Conservation (phyloP, 2,329 filamentous ascomycete species). For the Diaporthe longicolla region DNA sequence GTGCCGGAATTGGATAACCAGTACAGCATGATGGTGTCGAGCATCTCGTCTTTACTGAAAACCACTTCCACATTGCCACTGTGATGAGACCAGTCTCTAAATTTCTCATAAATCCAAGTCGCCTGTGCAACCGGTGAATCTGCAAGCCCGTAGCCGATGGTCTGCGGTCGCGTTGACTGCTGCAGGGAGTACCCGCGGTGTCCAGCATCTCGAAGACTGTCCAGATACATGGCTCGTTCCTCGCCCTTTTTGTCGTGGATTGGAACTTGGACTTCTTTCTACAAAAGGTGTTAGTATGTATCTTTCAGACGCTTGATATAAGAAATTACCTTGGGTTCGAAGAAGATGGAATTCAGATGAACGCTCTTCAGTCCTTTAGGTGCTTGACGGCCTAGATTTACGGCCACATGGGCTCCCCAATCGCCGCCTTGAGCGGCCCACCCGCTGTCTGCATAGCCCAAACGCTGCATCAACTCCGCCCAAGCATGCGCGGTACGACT, state of each 20-base stretch:
- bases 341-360: conserved; percentile 18
- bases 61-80: conserved; percentile 2
- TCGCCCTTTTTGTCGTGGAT: neutral
- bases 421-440: conserved; percentile 14
- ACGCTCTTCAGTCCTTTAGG: conserved; percentile 10
- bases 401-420: conserved; percentile 20
- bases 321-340: conserved; percentile 5
- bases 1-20: conserved; percentile 21
- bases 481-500: conserved; percentile 1
- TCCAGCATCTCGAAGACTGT: conserved; percentile 3
- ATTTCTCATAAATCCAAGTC: conserved; percentile 10
- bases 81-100: conserved; percentile 18
- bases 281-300: neutral
- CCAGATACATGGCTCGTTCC: conserved; percentile 7
- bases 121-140: conserved; percentile 20
- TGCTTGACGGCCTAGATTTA: neutral
- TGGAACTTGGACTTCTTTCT: conserved; percentile 14
- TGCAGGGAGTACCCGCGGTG: conserved; percentile 19
- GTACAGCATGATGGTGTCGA: conserved; percentile 10
- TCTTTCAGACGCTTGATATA: neutral
- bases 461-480: conserved; percentile 5
- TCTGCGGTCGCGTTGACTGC: conserved; percentile 15
- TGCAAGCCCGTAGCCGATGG: conserved; percentile 19
- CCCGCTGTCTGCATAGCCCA: conserved; percentile 12
- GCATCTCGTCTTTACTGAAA: conserved; percentile 14